Evolutionary conservation across 257 asterid genomes (phyloP), one percentile per base, ranked within the genome.

Genomic region (Solanum pimpinellifolium): DNA sequence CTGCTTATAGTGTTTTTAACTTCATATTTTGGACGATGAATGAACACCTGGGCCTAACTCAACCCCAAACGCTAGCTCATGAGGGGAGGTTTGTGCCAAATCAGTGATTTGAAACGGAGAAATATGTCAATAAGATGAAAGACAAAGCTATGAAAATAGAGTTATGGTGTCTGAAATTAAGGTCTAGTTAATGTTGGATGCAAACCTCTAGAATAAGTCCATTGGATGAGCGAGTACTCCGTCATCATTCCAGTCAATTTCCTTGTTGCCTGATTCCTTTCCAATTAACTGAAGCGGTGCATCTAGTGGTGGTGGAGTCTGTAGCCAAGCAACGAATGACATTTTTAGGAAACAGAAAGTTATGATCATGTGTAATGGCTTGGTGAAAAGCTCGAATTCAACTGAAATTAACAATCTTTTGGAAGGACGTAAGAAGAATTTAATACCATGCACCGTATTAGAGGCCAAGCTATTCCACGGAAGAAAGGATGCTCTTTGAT

Each of bases 401-500:
- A 49, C 27, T 81, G 46, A 29, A 29, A 18, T 81, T 81, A 49
- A 49, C 44, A 6, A 23, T 29, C 69, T 4, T 81, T 29, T 81
- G 69, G 25, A 16, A 49, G 46, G 9, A 29, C 31, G 69, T 49
- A 49, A 81, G 85, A 47, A 29, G 69, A 27, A 29, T 49, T 80
- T 49, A 75, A 21, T 94, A 96, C 99, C 99, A 92, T 95, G 96
- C 95, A 88, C 42, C 99, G 98, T 74, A 97, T 93, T 76, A 97
- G 96, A 70, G 99, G 97, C 99, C 99, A 97, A 77, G 92, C 91
- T 86, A 97, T 93, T 87, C 91, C 99, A 15, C 92, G 92, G 90
- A 97, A 97, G 94, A 95, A 97, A 81, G 98, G 92, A 84, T 97
- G 99, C 73, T 90, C 91, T 91, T 97, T 97, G 90, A 97, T 95